Base-by-base conservation (phyloP, 106 monocot genomes). In the Chionographis japonica region DNA sequence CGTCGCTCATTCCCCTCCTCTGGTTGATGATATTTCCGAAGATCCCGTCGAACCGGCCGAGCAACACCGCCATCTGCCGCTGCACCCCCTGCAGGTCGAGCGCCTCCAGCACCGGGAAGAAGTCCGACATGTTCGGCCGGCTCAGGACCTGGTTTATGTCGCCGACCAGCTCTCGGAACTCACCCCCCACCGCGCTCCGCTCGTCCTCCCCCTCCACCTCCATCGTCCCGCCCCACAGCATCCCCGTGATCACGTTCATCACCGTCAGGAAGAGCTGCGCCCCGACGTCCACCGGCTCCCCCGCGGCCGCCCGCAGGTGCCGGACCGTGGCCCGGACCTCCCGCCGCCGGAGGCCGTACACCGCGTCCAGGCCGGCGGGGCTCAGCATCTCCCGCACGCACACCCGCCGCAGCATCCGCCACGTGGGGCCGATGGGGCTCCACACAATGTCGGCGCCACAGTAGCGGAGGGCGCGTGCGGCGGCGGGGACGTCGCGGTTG, bases 71-170 rank as follows among this genome's bases (percentile, higher is more conserved):
- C 77, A 65, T 78, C 72, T 72, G 59, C 66, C 35, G 60, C 73
- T 58, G 56, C 4, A 83, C 38, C 18, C 90, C 79, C 60, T 90
- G 90, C 72, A 91, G 51, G 55, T 94, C 94, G 11, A 90, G 74
- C 68, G 71, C 37, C 6, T 69, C 85, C 19, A 94, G 58, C 9
- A 13, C 38, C 1, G 89, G 83, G 8, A 85, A 83, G 50, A 82
- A 80, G 49, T 92, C 91, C 17, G 91, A 91, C 19, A 91, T 27
- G 51, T 91, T 87, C 4, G 87, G 91, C 37, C 7, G 17, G 4
- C 86, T 79, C 41, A 91, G 16, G 3, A 77, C 56, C 20, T 74
- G 68, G 3, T 57, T 65, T 0, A 79, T 79, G 19, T 69, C 77
- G 4, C 55, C 69, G 9, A 88, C 74, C 38, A 70, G 9, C 49